A percentile compares a stretch with the other conserved stretches of the same genome.
Evolutionary conservation across 169 alveolate species (phyloP).

Genomic region (Plasmodium sp.): DNA sequence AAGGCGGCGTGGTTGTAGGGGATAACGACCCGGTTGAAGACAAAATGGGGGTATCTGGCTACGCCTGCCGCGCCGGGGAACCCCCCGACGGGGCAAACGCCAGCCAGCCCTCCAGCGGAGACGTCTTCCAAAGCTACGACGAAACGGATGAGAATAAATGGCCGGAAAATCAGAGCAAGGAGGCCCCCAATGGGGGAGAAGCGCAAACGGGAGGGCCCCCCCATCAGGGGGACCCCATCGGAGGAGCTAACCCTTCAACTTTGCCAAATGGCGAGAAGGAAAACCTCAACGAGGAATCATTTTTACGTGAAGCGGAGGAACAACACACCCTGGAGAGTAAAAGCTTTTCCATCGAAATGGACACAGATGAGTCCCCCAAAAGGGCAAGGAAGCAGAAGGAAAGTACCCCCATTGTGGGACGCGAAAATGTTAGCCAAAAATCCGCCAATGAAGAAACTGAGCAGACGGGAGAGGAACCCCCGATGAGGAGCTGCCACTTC

Average conservation of each 20-base stretch:
- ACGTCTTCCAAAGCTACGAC: conserved; percentile 25
- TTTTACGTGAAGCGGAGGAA: not conserved
- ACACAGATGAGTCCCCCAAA: not conserved
- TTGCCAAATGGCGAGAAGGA: not conserved
- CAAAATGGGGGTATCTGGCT: not conserved
- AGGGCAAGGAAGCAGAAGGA: not conserved
- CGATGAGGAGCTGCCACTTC: conserved; percentile 2
- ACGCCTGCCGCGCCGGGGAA: not conserved
- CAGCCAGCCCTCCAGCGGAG: conserved; percentile 9
- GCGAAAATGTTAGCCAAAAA: not conserved
- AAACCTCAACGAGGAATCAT: not conserved
- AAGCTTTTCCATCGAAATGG: not conserved
- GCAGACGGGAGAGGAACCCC: not conserved
- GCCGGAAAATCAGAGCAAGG: not conserved
- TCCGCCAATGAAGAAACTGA: not conserved
- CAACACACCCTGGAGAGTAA: not conserved
- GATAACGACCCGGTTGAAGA: not conserved
- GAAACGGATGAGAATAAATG: conserved; percentile 12
- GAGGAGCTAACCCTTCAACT: not conserved
- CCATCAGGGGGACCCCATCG: not conserved
- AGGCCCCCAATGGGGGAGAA: not conserved
- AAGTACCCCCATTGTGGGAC: not conserved
- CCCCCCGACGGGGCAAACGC: not conserved
- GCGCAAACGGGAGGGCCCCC: not conserved
- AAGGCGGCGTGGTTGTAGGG: not conserved